These are phyloP conservation scores for Symbiodinium natans DNA, from an alignment of 73 alveolate species.

Conservation along the genomic window DNA sequence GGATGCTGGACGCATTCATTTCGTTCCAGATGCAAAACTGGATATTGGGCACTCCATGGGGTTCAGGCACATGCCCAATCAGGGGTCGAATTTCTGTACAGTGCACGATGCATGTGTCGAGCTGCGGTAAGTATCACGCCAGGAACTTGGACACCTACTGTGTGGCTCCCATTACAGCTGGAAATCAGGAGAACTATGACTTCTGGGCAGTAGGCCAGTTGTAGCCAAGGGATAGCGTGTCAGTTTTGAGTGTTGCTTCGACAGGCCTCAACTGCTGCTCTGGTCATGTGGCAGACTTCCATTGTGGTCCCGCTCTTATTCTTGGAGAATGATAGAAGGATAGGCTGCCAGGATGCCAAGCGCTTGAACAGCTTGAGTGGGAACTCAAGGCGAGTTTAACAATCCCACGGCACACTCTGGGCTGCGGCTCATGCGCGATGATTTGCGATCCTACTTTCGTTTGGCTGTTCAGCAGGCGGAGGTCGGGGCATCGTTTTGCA, in stretches of 20 bases:
- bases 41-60: slow-evolving; percentile 79
- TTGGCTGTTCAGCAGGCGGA: slow-evolving; percentile 86
- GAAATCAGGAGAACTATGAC: slow-evolving; percentile 80
- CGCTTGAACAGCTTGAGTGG: not conserved
- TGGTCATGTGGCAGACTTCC: slow-evolving; percentile 91
- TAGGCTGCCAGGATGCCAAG: no score
- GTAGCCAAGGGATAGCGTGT: not conserved
- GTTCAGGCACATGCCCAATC: slow-evolving; percentile 16
- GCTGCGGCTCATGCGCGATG: slow-evolving; percentile 92
- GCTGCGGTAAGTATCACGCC: not conserved
- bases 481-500: not conserved
- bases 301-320: slow-evolving; percentile 46
- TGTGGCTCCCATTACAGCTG: slow-evolving; percentile 58
- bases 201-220: slow-evolving; percentile 90
- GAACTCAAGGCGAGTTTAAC: slow-evolving; percentile 71
- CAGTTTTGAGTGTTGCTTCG: not conserved
- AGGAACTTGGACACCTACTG: slow-evolving; percentile 92
- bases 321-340: not conserved
- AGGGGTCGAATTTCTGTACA: not conserved
- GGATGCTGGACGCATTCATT: slow-evolving; percentile 91
- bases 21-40: slow-evolving; percentile 71
- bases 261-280: slow-evolving; percentile 84
- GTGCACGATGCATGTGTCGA: not conserved
- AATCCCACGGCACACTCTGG: slow-evolving; percentile 85
- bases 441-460: slow-evolving; percentile 71